Evolutionary conservation across 352 stramenopile species (phyloP), one percentile per base, ranked within the genome.

Genomic region (Hyaloperonospora brassicae): DNA sequence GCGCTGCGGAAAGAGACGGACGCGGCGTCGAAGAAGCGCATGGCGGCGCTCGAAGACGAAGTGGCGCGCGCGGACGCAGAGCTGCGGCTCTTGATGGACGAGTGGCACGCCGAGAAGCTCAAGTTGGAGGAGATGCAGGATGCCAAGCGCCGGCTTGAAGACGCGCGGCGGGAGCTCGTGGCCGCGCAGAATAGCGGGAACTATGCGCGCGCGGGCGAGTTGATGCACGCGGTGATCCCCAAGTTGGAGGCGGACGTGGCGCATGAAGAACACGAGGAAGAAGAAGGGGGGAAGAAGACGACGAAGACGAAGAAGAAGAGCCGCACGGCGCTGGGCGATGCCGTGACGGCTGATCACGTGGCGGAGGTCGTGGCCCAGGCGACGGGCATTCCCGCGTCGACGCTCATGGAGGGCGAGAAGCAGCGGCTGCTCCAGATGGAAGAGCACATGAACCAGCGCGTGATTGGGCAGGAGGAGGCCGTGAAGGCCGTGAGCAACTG

Each of bases 381-480:
- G 48, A 98, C 90, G 17, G 95, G 95, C n/a, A 98, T 99, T 46
- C 95, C 95, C 5, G 77, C 96, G 8, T 85, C 73, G 8, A 98
- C 96, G 35, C 57, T 98, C 27, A 77, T 98, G 67, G 79, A 96
- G 61, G 90, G 80, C n/a, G 95, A 99, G 66, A 95, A 95, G 56
- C 76, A 97, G 55, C 91, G 95, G 14, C 82, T 99, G 38, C 67
- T 98, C 13, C 76, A 86, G 43, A 96, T 99, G 77, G 89, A 95
- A 54, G 82, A 97, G 11, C 82, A 88, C 48, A 69, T 99, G n/a
- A 82, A 81, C 43, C 57, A 93, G 53, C 79, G 91, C 38, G 92
- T 98, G 3, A 84, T 97, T 39, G 92, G 92, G 27, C 91, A 98
- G 66, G 60, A 91, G 41, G 68, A 94, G 24, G 95, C 95, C 13